Evolutionary conservation across 768 basidiomycete species (phyloP), one percentile per base, ranked within the genome.

Genomic region (Lyophyllum decastes): DNA sequence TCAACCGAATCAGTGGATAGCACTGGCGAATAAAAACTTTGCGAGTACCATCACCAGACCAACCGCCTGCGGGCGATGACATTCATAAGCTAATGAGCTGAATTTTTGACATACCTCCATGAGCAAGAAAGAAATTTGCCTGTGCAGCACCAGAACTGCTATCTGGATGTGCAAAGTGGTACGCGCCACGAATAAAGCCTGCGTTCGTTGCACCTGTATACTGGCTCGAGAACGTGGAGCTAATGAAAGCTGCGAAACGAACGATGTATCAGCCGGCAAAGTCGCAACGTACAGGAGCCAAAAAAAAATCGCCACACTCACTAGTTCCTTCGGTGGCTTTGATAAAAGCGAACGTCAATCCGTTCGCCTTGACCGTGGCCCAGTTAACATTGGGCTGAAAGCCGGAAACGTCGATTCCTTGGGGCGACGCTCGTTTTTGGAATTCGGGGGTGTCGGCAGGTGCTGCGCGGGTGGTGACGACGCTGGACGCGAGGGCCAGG

Each of bases 171-270:
- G 84, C 84, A 41, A 63, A 63, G 50, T 58, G 62, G 25, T 63
- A 60, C 19, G 56, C 59, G 1, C 87, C 87, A 17, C 84, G 79
- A 44, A 85, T 84, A 48, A 86, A 66, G 8, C 79, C 80, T 3
- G 74, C 80, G 24, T 78, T 73, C 0, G 82, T 82, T 4, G 84
- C 83, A 12, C 83, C 83, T 0, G 51, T 75, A 61, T 83, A 86
- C 61, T 87, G 76, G 52, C 67, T 63, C 27, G 71, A 73, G 68
- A 84, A 84, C 8, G 68, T 48, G 0, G 78, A 73, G 61, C 72
- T 72, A n/a, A n/a, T n/a, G n/a, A n/a, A n/a, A n/a, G n/a, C n/a
- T n/a, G n/a, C n/a, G n/a, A n/a, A n/a, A n/a, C n/a, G n/a, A n/a
- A n/a, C n/a, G 7, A 34, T 69, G 61, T 75, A 84, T 1, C 67